Evolutionary conservation across 2,329 filamentous ascomycete species (phyloP), one percentile per base, ranked within the genome.

Genomic region (Trichothecium roseum): DNA sequence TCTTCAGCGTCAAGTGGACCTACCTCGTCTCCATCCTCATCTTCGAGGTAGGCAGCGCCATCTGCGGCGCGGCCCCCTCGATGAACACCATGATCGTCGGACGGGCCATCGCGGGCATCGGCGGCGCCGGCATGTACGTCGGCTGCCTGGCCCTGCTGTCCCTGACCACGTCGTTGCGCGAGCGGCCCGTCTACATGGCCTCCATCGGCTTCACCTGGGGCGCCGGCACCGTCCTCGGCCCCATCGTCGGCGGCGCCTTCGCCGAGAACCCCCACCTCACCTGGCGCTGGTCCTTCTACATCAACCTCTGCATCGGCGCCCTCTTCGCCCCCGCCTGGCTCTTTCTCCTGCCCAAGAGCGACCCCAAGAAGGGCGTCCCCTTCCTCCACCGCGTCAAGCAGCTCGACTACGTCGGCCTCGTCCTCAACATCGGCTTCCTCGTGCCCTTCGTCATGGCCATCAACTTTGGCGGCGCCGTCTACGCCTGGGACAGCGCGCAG

Each of bases 21-120:
- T 77, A 69, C 46, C 54, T 76, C 5, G 20, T 52, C 17, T 52
- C 59, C 8, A 59, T 78, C 27, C 38, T 63, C 35, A 56, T 74
- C 37, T 74, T 78, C 37, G 71, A 74, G 47, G 38, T 73, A 4
- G 72, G 73, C 14, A 66, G 60, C 24, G 49, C 70, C 18, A 59
- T 77, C 38, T 75, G 72, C 44, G 57, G 50, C 27, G 57, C 69
- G 41, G 43, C 62, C 42, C 63, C 63, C 38, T 60, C 60, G 41
- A 62, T 66, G 20, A 60, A 60, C 27, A 55, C 67, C 32, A 62
- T 70, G 18, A 68, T 73, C 38, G 63, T 64, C 44, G 69, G 68
- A 35, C 65, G 68, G 34, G 68, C 69, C 37, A 65, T 71, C 24
- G 59, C 63, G 9, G 60, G 59, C 28, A 54, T 69, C 18, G 56